A percentile compares a stretch with the other conserved stretches of the same genome.
Evolutionary conservation across 345 rosid genomes (phyloP).

Genomic region (Camelina sativa): DNA sequence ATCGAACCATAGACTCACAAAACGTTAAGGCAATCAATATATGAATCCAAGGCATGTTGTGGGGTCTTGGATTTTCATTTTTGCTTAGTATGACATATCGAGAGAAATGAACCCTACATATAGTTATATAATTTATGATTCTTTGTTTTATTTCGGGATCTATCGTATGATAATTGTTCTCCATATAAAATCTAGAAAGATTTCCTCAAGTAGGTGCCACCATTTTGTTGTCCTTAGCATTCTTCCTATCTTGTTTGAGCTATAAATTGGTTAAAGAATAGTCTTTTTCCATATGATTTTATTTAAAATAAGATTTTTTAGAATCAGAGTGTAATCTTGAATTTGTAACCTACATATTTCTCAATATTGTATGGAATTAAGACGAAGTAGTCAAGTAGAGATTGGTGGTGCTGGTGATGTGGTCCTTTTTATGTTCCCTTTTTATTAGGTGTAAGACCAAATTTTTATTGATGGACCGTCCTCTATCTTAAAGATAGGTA

Average conservation of each 20-base stretch:
- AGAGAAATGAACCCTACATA: slow-evolving; percentile 27
- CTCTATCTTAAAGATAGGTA: slow-evolving; percentile 22
- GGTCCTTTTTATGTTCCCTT: slow-evolving; percentile 22
- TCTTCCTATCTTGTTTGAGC: slow-evolving; percentile 28
- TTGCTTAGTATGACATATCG: slow-evolving; percentile 11
- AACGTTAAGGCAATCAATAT: slow-evolving; percentile 16
- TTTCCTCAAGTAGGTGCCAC: slow-evolving; percentile 80
- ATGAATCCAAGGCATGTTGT: slow-evolving; percentile 33
- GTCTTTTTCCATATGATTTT: slow-evolving; percentile 23
- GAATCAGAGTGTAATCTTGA: background rate
- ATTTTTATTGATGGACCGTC: slow-evolving; percentile 14
- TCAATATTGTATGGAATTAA: slow-evolving; percentile 24
- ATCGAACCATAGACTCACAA: slow-evolving; percentile 22
- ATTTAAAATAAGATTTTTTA: background rate
- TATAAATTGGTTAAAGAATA: slow-evolving; percentile 14
- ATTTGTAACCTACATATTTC: slow-evolving; percentile 10
- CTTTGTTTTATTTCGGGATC: slow-evolving; percentile 7
- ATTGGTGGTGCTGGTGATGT: slow-evolving; percentile 14
- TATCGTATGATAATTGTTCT: slow-evolving; percentile 16
- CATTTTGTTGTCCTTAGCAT: slow-evolving; percentile 41
- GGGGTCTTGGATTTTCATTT: slow-evolving; percentile 28
- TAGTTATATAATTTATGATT: slow-evolving; percentile 1
- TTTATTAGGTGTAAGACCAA: slow-evolving; percentile 32
- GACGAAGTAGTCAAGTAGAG: background rate
- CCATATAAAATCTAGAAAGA: slow-evolving; percentile 50